Evolutionary conservation across 495 filamentous ascomycete genomes (phyloP), one percentile per base, ranked within the genome.

Genomic region (Rhizodiscina lignyota): DNA sequence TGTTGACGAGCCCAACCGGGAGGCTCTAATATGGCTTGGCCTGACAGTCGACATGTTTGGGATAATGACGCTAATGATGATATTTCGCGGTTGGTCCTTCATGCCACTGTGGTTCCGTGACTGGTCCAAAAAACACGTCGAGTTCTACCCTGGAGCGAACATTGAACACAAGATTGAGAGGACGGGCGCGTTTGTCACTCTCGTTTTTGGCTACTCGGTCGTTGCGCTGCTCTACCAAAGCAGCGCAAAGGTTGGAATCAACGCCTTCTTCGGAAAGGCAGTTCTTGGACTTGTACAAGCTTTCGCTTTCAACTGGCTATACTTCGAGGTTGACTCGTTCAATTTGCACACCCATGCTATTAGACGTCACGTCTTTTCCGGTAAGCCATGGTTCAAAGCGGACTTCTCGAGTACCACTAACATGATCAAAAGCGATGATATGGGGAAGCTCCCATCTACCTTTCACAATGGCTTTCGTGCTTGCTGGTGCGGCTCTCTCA

Each of bases 261-360:
- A 73, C 44, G 62, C 68, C n/a, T 71, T 71, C 51, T 65, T 67
- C 29, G 69, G 69, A 11, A 74, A 74, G 43, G 68, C 67, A 3
- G 48, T 66, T 6, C 50, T 74, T 12, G 70, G 66, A 4, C 45
- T 74, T 1, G 51, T 70, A 11, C 70, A 72, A 42, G 67, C 67
- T 1, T 75, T 69, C 43, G 52, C 58, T 37, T 72, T 73, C 55
- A 74, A 74, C 46, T 73, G 70, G 70, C 53, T 75, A 11, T 75
- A 75, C 45, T 75, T 75, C 37, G 70, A 74, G 45, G 59, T 75
- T 22, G 70, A 75, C 49, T 55, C 56, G 19, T 56, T 50, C 34
- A 68, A 70, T 42, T 50, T 75, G 15, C 60, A 59, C 32, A 49
- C 52, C 4, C 70, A 75, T 51, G 70, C 70, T 19, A 74, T 75